A percentile compares a stretch with the other conserved stretches of the same genome.
These are phyloP conservation scores for Bipolaris gigantea DNA, from an alignment of 2,329 filamentous ascomycete genomes.

Conservation along the genomic window DNA sequence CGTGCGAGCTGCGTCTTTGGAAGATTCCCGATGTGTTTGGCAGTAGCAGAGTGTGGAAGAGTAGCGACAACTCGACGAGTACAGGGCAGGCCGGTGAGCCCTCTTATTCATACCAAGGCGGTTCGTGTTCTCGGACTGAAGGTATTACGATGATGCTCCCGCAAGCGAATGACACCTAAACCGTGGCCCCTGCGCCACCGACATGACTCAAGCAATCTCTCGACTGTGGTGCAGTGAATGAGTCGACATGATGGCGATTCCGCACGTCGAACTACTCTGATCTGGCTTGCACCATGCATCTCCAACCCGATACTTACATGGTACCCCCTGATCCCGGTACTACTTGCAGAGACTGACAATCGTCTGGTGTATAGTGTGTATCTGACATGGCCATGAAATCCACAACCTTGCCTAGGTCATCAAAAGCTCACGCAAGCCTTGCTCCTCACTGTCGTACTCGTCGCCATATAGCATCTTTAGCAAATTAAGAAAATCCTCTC, in stretches of 20 bases:
- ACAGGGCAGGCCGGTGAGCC: constrained; percentile 19
- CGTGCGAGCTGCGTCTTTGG: constrained; percentile 3
- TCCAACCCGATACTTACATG: not conserved
- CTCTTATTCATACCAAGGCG: constrained; percentile 20
- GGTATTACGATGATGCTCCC: constrained; percentile 28
- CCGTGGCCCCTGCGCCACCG: constrained; percentile 11
- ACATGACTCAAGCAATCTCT: constrained; percentile 16
- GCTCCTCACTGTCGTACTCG: constrained; percentile 58
- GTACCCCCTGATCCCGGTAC: not conserved
- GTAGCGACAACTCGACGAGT: not conserved
- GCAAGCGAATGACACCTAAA: constrained; percentile 32
- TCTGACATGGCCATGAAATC: not conserved
- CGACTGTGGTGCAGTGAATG: constrained; percentile 20
- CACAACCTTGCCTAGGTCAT: not conserved
- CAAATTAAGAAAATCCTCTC: constrained; percentile 51
- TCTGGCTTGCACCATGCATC: not conserved
- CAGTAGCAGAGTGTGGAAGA: not conserved
- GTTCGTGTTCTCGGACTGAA: constrained; percentile 22
- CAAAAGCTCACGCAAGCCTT: constrained; percentile 49
- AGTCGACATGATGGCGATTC: constrained; percentile 28
- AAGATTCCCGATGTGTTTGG: not conserved
- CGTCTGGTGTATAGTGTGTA: not conserved
- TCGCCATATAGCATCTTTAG: constrained; percentile 55
- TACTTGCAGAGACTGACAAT: not conserved
- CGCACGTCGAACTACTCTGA: not conserved